Evolutionary conservation across 1,284 basidiomycete genomes (phyloP).

Genomic region (Amylostereum areolatum): DNA sequence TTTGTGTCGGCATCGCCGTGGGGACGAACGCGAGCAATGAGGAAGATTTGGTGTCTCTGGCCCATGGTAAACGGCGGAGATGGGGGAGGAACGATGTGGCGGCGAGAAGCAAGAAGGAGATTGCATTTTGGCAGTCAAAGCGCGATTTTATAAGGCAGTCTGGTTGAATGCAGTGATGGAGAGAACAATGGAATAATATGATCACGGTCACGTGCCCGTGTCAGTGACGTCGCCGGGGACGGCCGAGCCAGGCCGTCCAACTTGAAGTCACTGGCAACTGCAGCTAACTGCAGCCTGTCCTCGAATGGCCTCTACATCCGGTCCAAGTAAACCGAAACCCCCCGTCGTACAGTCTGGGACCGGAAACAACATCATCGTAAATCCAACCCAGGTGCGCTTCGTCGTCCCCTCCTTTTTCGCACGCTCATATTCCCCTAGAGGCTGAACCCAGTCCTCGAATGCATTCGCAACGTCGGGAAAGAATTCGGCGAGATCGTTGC

Average conservation of each 20-base stretch:
- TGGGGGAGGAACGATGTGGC: no score
- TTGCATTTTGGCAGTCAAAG: no score
- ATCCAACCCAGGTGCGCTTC: constrained; percentile 6
- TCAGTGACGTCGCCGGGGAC: no score
- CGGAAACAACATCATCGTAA: constrained; percentile 11
- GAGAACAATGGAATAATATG: no score
- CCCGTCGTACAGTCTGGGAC: background rate
- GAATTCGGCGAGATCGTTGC: constrained; percentile 93
- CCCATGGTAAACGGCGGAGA: constrained; percentile 18
- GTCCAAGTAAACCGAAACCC: background rate
- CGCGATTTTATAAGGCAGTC: no score
- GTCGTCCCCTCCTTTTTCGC: background rate
- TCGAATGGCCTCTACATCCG: no score
- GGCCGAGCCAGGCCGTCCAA: no score
- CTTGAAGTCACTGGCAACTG: no score
- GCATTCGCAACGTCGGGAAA: constrained; percentile 84
- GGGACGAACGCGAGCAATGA: constrained; percentile 27
- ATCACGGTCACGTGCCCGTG: no score
- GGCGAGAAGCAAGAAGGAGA: no score
- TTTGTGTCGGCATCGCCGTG: constrained; percentile 12
- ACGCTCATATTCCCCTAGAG: constrained; percentile 40
- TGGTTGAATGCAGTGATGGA: no score
- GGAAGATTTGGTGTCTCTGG: constrained; percentile 27
- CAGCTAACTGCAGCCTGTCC: no score
- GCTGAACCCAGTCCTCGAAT: constrained; percentile 83